Base-by-base conservation (phyloP, 306 rosid genomes). In the Carpinus viminea region DNA sequence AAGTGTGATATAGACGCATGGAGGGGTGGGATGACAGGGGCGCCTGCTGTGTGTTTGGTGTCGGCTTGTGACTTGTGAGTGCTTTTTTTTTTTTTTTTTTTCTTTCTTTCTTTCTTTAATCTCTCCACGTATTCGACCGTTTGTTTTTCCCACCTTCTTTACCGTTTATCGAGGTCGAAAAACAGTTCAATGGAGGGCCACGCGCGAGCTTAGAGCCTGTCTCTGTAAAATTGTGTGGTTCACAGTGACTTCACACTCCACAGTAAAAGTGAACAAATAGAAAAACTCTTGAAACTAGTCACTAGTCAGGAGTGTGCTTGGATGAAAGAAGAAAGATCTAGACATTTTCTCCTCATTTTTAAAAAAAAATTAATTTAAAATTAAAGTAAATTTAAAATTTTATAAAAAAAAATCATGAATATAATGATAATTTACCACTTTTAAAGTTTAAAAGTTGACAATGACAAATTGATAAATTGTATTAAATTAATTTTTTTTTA, bases 21-120 rank as follows among this genome's bases (percentile, higher is more conserved):
- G 78, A 66, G 85, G 79, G 79, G 85, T 80, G 88, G 75, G 34
- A 60, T 80, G 77, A 66, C 75, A 24, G 75, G 45, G 83, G 88
- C 66, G 83, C 80, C 80, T 72, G 4, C 26, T 74, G 8, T 60
- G 0, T 15, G 70, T 69, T 69, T 2, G 54, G 74, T 70, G 74
- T 70, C 74, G 74, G 41, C n/a, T 70, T 21, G 74, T 47, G 13
- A 20, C 52, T 10, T n/a, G 34, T 31, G 34, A 70, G 53, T 70
- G 20, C 41, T 10, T 54, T 20, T 46, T 45, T 3, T 15, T 20
- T 16, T 31, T 1, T 28, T 28, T 31, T 20, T 4, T 34, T 20
- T 20, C 20, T 3, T 15, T 20, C 7, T 31, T 1, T 18, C 2
- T 4, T 46, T 46, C 20, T 21, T 21, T 12, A 16, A 51, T 68